A percentile compares a stretch with the other conserved stretches of the same genome.
These are phyloP conservation scores for Starmera quercuum DNA, from an alignment of 805 yeast genomes.

Conservation along the genomic window DNA sequence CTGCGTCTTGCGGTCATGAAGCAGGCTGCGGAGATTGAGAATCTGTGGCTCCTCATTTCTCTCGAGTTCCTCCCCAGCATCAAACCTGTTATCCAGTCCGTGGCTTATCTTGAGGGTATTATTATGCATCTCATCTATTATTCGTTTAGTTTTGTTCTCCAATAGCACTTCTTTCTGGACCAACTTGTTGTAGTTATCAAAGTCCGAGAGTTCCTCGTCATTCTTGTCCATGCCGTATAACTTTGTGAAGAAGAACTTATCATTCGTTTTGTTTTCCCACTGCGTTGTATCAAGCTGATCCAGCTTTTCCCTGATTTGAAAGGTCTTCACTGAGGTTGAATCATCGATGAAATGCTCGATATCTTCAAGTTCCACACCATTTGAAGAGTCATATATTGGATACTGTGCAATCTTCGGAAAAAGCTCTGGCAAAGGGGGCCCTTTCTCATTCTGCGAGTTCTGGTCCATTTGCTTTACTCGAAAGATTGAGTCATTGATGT, in stretches of 20 bases:
- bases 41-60: neutral
- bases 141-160: conserved; percentile 19
- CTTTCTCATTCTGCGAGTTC: too few relatives aligned
- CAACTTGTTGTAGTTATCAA: conserved; percentile 25
- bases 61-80: conserved; percentile 15
- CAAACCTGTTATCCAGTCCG: conserved; percentile 15
- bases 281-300: conserved; percentile 9
- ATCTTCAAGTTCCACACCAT: conserved; percentile 2
- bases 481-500: too few relatives aligned
- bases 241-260: conserved; percentile 22
- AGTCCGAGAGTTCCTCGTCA: conserved; percentile 19
- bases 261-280: conserved; percentile 16
- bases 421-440: neutral
- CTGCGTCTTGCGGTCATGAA: conserved; percentile 1
- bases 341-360: conserved; percentile 4
- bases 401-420: neutral
- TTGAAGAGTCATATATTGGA: neutral
- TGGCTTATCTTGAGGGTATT: conserved; percentile 14
- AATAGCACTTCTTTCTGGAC: conserved; percentile 24
- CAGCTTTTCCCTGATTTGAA: conserved; percentile 8
- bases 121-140: conserved; percentile 8
- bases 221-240: conserved; percentile 8
- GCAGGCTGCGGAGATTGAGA: neutral
- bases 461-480: too few relatives aligned
- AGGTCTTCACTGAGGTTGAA: conserved; percentile 7